A percentile compares a stretch with the other conserved stretches of the same genome.
Conservation (phyloP, 345 rosid genomes). For the Bruguiera parviflora region DNA sequence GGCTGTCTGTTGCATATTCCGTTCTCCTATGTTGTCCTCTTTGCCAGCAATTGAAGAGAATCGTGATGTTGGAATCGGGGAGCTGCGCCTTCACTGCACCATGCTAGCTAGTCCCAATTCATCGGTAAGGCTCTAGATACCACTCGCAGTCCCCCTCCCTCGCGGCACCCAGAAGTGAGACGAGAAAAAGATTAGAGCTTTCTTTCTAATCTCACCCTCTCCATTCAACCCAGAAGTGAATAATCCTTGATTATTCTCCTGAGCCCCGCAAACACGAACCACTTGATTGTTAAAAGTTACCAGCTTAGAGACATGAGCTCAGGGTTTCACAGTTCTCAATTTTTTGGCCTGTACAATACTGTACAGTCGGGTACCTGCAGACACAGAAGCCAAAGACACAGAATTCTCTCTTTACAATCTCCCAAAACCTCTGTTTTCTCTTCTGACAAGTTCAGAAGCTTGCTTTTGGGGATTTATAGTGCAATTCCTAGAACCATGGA, state of each 20-base stretch:
- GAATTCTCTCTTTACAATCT: conserved; percentile 5
- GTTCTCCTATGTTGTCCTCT: no score
- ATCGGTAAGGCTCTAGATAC: no score
- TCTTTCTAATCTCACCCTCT: no score
- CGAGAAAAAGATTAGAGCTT: no score
- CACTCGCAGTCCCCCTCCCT: no score
- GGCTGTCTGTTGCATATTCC: no score
- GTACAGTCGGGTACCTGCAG: conserved; percentile 14
- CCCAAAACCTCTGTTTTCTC: background rate
- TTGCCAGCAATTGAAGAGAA: no score
- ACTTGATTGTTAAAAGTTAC: background rate
- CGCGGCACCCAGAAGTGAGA: no score
- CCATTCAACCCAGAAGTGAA: no score
- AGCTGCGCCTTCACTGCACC: no score
- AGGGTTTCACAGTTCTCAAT: conserved; percentile 9
- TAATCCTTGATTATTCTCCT: background rate
- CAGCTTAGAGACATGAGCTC: conserved; percentile 6
- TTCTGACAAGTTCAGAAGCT: conserved; percentile 1
- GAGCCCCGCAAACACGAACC: conserved; percentile 3
- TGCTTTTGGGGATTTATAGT: conserved; percentile 7
- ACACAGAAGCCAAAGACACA: conserved; percentile 18
- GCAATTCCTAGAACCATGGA: conserved; percentile 9
- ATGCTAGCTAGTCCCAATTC: no score
- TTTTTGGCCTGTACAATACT: conserved; percentile 1
- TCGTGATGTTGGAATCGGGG: no score